phyloP scores from a whole-genome alignment of 106 monocot species.

The Gastrodia elata region DNA sequence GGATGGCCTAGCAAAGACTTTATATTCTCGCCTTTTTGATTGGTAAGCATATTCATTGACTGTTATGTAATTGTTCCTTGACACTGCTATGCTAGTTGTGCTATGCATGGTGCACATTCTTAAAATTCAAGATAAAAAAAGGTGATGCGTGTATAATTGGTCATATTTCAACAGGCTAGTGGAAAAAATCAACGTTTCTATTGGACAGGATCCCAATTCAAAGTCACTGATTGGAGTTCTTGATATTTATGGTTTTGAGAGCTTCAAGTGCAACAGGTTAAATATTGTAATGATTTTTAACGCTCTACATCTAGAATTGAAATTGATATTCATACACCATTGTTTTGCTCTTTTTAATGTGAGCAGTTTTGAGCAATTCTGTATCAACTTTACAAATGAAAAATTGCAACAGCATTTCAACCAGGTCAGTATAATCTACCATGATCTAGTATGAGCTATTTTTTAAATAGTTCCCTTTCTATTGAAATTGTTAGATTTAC shows the following conservation, averaged over 20 bases:
- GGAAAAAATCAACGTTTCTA: constrained; percentile 77
- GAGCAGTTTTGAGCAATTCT: constrained; percentile 89
- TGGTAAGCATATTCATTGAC: constrained; percentile 35
- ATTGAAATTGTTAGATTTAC: too few species aligned
- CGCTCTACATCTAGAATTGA: neutral
- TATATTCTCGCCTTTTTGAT: constrained; percentile 91
- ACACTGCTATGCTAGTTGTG: too few species aligned
- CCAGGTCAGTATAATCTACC: constrained; percentile 46
- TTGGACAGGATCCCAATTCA: constrained; percentile 90
- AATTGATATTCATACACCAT: neutral
- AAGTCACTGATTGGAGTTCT: constrained; percentile 87
- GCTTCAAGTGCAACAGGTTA: constrained; percentile 89
- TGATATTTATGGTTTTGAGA: constrained; percentile 98
- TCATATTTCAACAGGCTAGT: constrained; percentile 52
- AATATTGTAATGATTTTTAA: neutral
- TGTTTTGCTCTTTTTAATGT: constrained; percentile 4
- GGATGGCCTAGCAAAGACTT: constrained; percentile 81
- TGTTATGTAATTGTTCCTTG: neutral
- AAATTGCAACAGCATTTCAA: constrained; percentile 97
- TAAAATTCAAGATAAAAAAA: neutral
- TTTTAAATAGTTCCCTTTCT: too few species aligned
- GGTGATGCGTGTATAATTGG: neutral
- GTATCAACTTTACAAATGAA: constrained; percentile 97
- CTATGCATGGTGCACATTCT: neutral
- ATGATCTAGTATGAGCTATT: too few species aligned